A percentile compares a stretch with the other conserved stretches of the same genome.
phyloP scores from a whole-genome alignment of 768 basidiomycete genomes.

The Scleroderma bovista region DNA sequence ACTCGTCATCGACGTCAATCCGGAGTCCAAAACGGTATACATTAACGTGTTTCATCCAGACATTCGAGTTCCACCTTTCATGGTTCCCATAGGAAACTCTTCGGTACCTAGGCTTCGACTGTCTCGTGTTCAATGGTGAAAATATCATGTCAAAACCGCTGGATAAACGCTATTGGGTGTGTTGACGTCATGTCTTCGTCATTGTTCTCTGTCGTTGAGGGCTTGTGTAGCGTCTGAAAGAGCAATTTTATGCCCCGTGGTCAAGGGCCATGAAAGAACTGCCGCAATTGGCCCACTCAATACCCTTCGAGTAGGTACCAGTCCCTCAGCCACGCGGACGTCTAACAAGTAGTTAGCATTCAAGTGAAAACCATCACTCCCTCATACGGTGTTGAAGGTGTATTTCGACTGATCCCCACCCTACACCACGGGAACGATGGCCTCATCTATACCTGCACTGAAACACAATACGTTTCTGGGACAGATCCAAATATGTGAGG shows the following conservation, averaged over 20 bases:
- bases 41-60: not conserved
- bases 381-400: constrained; percentile 84
- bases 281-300: constrained; percentile 54
- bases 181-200: constrained; percentile 20
- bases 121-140: constrained; percentile 78
- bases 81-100: constrained; percentile 61
- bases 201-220: not conserved
- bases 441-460: constrained; percentile 92
- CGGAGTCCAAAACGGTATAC: constrained; percentile 61
- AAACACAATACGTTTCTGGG: constrained; percentile 70
- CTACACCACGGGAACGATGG: constrained; percentile 94
- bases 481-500: constrained; percentile 88
- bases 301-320: constrained; percentile 77
- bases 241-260: constrained; percentile 83
- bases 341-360: constrained; percentile 47
- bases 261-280: constrained; percentile 61
- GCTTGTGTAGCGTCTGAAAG: constrained; percentile 45
- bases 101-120: constrained; percentile 88
- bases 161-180: constrained; percentile 85
- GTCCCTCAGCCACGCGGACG: not conserved
- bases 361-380: constrained; percentile 81
- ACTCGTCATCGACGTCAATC: constrained; percentile 86
- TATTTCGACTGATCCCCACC: constrained; percentile 79
- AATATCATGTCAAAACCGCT: constrained; percentile 83
- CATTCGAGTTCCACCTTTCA: not conserved